Percentiles rank a stretch among this genome's conserved stretches.
These are phyloP conservation scores for Marasmius sp. DNA, from an alignment of 1,284 basidiomycete species.

Conservation along the genomic window DNA sequence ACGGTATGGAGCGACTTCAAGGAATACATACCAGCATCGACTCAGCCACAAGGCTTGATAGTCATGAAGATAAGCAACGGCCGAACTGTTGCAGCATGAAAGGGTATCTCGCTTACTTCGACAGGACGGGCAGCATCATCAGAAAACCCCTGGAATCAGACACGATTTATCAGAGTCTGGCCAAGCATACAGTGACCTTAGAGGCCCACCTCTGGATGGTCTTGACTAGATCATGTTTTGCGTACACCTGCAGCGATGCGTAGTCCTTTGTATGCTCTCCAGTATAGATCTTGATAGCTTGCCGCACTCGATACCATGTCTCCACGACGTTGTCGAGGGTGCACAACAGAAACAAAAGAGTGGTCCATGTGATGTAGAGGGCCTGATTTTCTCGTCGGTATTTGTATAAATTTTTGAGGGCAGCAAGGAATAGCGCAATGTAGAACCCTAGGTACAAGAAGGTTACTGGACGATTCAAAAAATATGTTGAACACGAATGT, in stretches of 20 bases:
- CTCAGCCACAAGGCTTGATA: conserved; percentile 1
- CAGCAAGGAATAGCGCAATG: too few species aligned
- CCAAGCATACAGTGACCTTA: not conserved
- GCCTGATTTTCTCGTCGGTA: too few species aligned
- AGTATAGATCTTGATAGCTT: not conserved
- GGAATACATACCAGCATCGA: not conserved
- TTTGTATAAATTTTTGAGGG: too few species aligned
- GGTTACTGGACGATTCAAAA: too few species aligned
- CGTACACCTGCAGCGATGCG: not conserved
- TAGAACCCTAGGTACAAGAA: too few species aligned
- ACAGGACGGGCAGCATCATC: not conserved
- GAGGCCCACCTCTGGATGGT: not conserved
- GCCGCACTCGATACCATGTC: not conserved
- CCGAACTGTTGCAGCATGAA: not conserved
- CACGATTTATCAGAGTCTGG: not conserved
- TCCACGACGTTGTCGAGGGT: not conserved
- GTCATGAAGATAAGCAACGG: not conserved
- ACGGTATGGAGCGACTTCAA: not conserved
- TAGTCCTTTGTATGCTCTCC: not conserved
- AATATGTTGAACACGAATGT: too few species aligned
- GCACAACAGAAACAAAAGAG: too few species aligned
- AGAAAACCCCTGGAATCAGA: not conserved
- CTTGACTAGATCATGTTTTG: not conserved
- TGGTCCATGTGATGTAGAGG: too few species aligned
- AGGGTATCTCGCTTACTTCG: not conserved